phyloP scores from a whole-genome alignment of 257 asterid genomes.

The Rubia yunnanensis region DNA sequence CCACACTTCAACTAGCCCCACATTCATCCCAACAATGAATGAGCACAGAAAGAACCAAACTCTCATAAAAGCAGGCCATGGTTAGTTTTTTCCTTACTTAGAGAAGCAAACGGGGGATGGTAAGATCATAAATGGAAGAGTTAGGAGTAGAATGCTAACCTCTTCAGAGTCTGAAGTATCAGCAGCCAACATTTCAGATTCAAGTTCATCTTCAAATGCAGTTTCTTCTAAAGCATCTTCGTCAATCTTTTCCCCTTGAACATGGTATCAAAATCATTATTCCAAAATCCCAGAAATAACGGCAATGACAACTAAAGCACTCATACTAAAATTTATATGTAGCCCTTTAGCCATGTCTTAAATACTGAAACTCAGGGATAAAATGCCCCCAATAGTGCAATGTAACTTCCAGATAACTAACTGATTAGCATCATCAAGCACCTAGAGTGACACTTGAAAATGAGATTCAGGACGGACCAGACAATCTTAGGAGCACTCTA shows the following conservation, averaged over 20 bases:
- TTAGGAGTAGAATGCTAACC: slow-evolving; percentile 33
- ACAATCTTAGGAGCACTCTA: not conserved
- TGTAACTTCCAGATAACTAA: not conserved
- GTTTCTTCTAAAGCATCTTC: slow-evolving; percentile 27
- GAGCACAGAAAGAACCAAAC: not conserved
- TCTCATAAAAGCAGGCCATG: not conserved
- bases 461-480: slow-evolving; percentile 1
- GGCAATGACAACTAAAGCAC: slow-evolving; percentile 9
- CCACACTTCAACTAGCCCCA: not conserved
- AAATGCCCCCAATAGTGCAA: not conserved
- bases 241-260: slow-evolving; percentile 39
- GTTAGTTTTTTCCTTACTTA: not conserved
- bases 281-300: slow-evolving; percentile 32
- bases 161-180: slow-evolving; percentile 36
- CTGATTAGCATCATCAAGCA: not conserved
- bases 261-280: slow-evolving; percentile 23
- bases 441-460: not conserved
- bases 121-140: not conserved
- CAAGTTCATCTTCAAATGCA: slow-evolving; percentile 12
- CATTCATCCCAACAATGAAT: not conserved
- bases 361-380: not conserved
- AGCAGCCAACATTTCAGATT: slow-evolving; percentile 16
- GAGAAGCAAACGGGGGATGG: not conserved
- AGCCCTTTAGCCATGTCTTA: not conserved
- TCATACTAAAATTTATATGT: not conserved